phyloP scores from a whole-genome alignment of 2,329 filamentous ascomycete species.

The Falciphora oryzae region DNA sequence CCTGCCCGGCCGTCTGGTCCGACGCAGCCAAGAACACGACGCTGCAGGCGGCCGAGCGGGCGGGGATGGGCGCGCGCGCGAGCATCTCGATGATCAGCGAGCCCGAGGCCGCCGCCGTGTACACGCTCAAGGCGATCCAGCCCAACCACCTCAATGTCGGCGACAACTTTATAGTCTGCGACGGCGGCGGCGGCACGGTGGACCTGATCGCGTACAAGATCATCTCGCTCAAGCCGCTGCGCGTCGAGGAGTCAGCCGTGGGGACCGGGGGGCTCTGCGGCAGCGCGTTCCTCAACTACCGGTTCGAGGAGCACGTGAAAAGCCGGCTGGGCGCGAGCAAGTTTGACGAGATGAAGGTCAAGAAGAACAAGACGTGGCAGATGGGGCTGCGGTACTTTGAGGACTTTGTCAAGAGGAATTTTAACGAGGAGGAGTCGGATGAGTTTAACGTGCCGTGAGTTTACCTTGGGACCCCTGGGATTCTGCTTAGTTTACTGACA shows the following conservation, averaged over 20 bases:
- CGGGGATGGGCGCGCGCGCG: conserved; percentile 67
- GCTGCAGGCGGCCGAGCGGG: conserved; percentile 68
- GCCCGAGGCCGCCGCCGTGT: conserved; percentile 74
- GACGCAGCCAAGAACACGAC: conserved; percentile 83
- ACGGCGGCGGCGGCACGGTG: conserved; percentile 59
- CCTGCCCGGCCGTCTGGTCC: conserved; percentile 78
- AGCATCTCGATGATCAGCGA: conserved; percentile 76
- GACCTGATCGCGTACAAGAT: conserved; percentile 81
- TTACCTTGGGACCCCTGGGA: too few relatives aligned
- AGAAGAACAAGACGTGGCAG: conserved; percentile 75
- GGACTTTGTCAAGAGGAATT: conserved; percentile 79
- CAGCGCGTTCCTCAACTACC: conserved; percentile 72
- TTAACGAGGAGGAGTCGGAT: conserved; percentile 70
- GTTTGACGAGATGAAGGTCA: conserved; percentile 70
- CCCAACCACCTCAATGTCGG: conserved; percentile 67
- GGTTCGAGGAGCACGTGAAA: conserved; percentile 73
- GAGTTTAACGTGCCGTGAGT: conserved; percentile 70
- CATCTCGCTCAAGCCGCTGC: conserved; percentile 63
- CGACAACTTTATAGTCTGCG: conserved; percentile 58
- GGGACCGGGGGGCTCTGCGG: conserved; percentile 74
- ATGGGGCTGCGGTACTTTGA: conserved; percentile 76
- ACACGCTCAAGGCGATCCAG: conserved; percentile 73
- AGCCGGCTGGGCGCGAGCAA: conserved; percentile 58
- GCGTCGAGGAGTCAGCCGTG: conserved; percentile 72
- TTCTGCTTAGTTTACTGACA: background rate